Evolutionary conservation across 192 early-diverging fungal species (phyloP), one percentile per base, ranked within the genome.

Genomic region (Dissophora globulifera): DNA sequence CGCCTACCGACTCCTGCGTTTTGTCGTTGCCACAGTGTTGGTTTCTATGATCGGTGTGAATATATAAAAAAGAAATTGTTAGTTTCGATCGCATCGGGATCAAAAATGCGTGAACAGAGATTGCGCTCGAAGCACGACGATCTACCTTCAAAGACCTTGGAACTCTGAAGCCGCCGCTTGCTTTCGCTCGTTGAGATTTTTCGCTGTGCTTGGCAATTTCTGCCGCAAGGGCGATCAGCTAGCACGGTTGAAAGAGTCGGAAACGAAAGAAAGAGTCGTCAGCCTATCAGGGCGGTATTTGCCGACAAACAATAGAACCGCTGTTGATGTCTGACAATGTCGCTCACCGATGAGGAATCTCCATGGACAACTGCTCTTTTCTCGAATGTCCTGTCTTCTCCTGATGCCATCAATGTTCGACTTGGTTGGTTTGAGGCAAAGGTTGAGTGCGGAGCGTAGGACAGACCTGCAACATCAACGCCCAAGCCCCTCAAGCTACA

Each of bases 1-100:
- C 89, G 69, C n/a, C 55, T 43, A 17, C 69, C 63, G 0, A 89
- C 59, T 11, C 84, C 84, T 71, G 81, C 59, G 38, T 91, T 87
- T 53, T 82, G 80, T 63, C 78, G 35, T 27, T 71, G 58, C 83
- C 83, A 84, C 41, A 82, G 56, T 16, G 83, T 80, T 42, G 80
- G 62, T 75, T 84, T 84, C 81, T 84, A 17, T 5, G 16, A 45
- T 45, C 43, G n/a, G 38, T 22, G 26, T 11, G 16, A 58, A 31
- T 1, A 46, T n/a, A 58, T 16, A 9, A 30, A 26, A 3, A 58
- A 22, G 41, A 27, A 23, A n/a, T n/a, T n/a, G n/a, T n/a, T n/a
- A n/a, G n/a, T n/a, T n/a, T n/a, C n/a, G n/a, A n/a, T n/a, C n/a
- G n/a, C n/a, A n/a, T n/a, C n/a, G n/a, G n/a, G n/a, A n/a, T n/a